These are phyloP conservation scores for Acer saccharum DNA, from an alignment of 345 rosid species.

Conservation along the genomic window DNA sequence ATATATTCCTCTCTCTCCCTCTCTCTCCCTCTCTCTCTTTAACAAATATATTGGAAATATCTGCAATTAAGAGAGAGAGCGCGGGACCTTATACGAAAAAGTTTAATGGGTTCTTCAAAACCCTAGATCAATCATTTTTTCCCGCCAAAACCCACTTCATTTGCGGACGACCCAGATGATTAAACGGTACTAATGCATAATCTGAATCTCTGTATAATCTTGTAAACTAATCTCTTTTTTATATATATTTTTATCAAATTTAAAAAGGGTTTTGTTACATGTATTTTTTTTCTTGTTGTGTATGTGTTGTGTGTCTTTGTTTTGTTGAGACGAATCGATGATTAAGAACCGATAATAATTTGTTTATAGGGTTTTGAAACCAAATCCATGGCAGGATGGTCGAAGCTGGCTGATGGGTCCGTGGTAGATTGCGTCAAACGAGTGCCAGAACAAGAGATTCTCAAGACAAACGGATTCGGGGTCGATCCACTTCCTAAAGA, in stretches of 20 bases:
- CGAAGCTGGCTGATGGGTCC: constrained; percentile 41
- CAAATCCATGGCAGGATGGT: constrained; percentile 50
- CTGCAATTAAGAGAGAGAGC: constrained; percentile 29
- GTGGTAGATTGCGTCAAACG: constrained; percentile 27
- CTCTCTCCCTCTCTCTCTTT: background rate
- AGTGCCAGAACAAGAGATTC: constrained; percentile 16
- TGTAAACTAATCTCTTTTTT: background rate
- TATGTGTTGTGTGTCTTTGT: no score
- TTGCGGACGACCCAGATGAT: background rate
- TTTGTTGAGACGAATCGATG: constrained; percentile 1
- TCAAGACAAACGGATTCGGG: constrained; percentile 12
- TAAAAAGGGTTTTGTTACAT: background rate
- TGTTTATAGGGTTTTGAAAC: constrained; percentile 39
- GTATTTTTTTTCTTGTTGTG: background rate
- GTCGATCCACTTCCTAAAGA: constrained; percentile 7
- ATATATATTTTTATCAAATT: background rate
- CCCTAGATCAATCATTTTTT: constrained; percentile 36
- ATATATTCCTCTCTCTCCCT: constrained; percentile 25
- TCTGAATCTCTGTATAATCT: background rate
- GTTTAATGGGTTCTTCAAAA: constrained; percentile 16
- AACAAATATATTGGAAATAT: background rate
- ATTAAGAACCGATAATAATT: constrained; percentile 11
- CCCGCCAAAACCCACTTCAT: constrained; percentile 32
- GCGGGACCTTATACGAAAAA: constrained; percentile 11
- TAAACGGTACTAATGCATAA: background rate